Base-by-base conservation (phyloP, 495 filamentous ascomycete species). In the Penicillium egyptiacum region DNA sequence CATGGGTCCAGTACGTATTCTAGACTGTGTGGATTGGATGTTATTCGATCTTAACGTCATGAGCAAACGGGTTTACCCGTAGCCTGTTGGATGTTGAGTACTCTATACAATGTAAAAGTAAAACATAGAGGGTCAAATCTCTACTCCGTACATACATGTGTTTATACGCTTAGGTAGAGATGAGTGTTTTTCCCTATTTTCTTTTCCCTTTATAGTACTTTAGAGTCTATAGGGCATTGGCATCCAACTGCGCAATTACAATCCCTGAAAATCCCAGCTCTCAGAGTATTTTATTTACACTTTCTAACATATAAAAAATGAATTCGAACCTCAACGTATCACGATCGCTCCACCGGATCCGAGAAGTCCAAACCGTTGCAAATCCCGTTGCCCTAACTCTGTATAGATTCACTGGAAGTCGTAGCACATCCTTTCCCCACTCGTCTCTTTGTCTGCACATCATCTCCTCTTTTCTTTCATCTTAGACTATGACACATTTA, bases 271-370 rank as follows among this genome's bases (percentile, higher is more conserved):
- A 44, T 39, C 46, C n/a, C 6, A 23, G 43, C 41, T 30, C 46
- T 39, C 33, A 55, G 45, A 46, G 22, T 11, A 14, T 30, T 30
- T 60, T 43, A 8, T 49, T 57, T 51, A 35, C 23, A 55, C 41
- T 42, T 40, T 48, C 26, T 17, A 22, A 11, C 37, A 42, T 42
- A 22, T 43, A 23, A 8, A 26, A 22, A 22, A 23, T n/a, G 25
- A 44, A 22, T 22, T 22, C 17, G 10, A 17, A n/a, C 23, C 23
- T 37, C 19, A 45, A 42, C 66, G 66, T 69, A 69, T 69, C 66
- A 69, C 37, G 46, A 45, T 48, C 30, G 19, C 52, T 69, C 66
- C 64, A 59, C 26, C 22, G 22, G 4, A 50, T 63, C 64, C 66
- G 66, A 63, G 30, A 51, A 65, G 44, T 43, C 58, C 51, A 33